phyloP scores from a whole-genome alignment of 352 stramenopile species.

The Phytophthora palmivora region DNA sequence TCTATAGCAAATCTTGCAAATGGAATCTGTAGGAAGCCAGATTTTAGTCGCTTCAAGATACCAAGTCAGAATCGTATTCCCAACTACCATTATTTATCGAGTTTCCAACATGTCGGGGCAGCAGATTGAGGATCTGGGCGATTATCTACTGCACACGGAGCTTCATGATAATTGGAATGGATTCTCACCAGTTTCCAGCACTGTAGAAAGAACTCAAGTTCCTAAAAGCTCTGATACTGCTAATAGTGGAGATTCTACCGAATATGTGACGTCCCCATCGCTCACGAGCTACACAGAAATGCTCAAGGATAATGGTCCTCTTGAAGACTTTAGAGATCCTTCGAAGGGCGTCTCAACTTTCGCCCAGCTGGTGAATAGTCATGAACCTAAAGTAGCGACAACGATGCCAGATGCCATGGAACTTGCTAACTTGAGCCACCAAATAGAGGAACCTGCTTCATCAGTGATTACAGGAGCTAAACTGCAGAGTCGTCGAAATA shows the following conservation, averaged over 20 bases:
- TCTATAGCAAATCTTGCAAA: no score
- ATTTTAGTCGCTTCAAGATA: no score
- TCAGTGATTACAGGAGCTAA: no score
- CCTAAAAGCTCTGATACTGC: constrained; percentile 5
- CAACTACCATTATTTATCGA: no score
- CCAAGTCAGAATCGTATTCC: no score
- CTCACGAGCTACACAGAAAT: constrained; percentile 47
- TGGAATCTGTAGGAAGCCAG: no score
- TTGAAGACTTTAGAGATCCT: constrained; percentile 24
- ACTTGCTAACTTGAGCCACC: constrained; percentile 45
- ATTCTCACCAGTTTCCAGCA: constrained; percentile 52
- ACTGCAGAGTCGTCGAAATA: not conserved
- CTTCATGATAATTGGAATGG: constrained; percentile 53
- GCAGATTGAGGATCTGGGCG: constrained; percentile 57
- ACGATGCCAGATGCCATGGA: constrained; percentile 39
- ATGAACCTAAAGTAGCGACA: constrained; percentile 1
- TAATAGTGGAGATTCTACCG: not conserved
- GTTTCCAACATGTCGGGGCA: no score
- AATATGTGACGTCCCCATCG: constrained; percentile 41
- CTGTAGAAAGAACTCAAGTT: constrained; percentile 17
- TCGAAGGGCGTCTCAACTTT: constrained; percentile 6
- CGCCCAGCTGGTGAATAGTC: not conserved
- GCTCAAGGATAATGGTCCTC: constrained; percentile 32
- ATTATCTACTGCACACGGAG: constrained; percentile 50
- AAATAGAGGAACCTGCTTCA: not conserved